These are phyloP conservation scores for Celoporthe dispersa DNA, from an alignment of 2,329 filamentous ascomycete genomes.

Conservation along the genomic window DNA sequence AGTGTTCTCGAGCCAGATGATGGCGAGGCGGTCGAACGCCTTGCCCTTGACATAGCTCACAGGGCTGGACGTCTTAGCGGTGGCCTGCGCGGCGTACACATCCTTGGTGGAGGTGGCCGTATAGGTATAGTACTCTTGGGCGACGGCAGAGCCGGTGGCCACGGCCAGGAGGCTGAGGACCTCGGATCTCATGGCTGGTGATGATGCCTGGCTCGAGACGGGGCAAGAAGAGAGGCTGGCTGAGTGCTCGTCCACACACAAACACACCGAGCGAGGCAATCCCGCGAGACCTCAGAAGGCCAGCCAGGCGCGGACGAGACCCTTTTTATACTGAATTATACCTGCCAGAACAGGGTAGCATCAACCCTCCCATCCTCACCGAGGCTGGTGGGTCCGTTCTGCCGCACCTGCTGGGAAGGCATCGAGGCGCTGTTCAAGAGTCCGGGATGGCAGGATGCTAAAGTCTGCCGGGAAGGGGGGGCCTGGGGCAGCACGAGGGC, in stretches of 20 bases:
- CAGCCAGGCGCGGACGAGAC: neutral
- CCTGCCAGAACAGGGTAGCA: slow-evolving; percentile 6
- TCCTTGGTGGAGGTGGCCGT: slow-evolving; percentile 56
- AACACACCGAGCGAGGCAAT: neutral
- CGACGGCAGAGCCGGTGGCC: slow-evolving; percentile 21
- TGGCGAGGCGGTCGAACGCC: slow-evolving; percentile 72
- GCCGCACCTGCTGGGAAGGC: neutral
- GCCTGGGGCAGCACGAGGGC: slow-evolving; percentile 8
- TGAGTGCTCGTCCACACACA: neutral
- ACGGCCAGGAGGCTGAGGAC: slow-evolving; percentile 25
- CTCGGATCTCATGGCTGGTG: slow-evolving; percentile 23
- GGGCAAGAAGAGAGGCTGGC: neutral
- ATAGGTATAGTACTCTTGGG: slow-evolving; percentile 47
- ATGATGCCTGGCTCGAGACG: neutral
- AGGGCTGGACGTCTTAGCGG: slow-evolving; percentile 63
- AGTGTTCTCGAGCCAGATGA: slow-evolving; percentile 81
- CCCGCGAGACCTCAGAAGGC: neutral
- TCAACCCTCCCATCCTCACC: neutral
- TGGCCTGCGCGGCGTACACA: slow-evolving; percentile 62
- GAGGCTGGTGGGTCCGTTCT: slow-evolving; percentile 1
- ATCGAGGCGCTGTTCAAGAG: neutral
- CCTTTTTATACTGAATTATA: slow-evolving; percentile 14
- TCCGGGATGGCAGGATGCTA: neutral
- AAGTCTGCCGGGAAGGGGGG: neutral
- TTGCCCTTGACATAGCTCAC: slow-evolving; percentile 70